Evolutionary conservation across 441 rosid species (phyloP).

Genomic region (Gossypium schwendimanii): DNA sequence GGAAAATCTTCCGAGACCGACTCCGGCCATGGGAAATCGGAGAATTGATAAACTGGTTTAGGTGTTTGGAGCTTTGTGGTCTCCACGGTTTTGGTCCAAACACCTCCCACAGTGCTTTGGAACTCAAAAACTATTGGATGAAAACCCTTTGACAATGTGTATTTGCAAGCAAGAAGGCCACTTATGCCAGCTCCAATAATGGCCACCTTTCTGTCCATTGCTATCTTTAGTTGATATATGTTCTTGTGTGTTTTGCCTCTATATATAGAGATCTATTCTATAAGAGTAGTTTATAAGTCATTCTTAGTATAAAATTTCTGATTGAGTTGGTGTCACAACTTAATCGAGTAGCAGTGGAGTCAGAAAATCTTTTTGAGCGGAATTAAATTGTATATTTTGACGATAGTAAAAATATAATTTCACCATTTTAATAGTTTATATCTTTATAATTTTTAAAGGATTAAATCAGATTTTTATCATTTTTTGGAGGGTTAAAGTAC

Average conservation of each 20-base stretch:
- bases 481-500: too few relatives aligned
- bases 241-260: background rate
- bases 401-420: too few relatives aligned
- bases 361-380: too few relatives aligned
- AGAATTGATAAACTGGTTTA: conserved; percentile 31
- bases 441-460: too few relatives aligned
- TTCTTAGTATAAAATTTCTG: background rate
- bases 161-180: conserved; percentile 47
- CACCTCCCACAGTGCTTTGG: conserved; percentile 27
- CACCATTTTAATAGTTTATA: too few relatives aligned
- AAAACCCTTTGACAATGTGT: conserved; percentile 34
- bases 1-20: conserved; percentile 30
- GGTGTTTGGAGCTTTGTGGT: conserved; percentile 44
- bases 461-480: too few relatives aligned
- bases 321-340: too few relatives aligned
- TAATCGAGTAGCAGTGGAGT: too few relatives aligned
- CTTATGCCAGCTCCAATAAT: conserved; percentile 41
- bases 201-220: background rate
- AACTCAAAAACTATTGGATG: conserved; percentile 41
- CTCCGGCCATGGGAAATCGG: conserved; percentile 44
- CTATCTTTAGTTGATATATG: background rate
- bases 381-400: too few relatives aligned
- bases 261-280: background rate
- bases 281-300: background rate
- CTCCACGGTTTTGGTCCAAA: conserved; percentile 32